Evolutionary conservation across 495 filamentous ascomycete genomes (phyloP).

Genomic region (Aspergillus panamensis): DNA sequence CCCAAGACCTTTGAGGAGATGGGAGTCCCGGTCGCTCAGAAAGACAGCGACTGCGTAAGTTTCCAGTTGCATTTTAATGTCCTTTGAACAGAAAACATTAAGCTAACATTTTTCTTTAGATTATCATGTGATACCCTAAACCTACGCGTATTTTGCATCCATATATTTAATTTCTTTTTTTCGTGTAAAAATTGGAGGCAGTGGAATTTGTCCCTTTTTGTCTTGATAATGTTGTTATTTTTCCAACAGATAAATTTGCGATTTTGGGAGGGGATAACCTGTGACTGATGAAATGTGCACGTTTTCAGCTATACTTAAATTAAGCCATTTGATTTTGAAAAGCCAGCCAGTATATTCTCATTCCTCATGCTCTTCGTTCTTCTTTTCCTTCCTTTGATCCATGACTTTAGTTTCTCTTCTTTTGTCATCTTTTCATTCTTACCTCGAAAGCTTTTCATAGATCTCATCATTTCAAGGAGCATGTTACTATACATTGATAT

Average conservation of each 20-base stretch:
- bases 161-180: conserved; percentile 14
- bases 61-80: not conserved
- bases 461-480: not conserved
- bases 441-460: not conserved
- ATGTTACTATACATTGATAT: not conserved
- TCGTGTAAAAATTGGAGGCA: conserved; percentile 9
- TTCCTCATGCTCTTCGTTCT: conserved; percentile 6
- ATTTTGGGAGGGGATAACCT: conserved; percentile 4
- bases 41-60: conserved; percentile 88
- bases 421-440: not conserved
- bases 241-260: not conserved
- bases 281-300: not conserved
- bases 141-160: conserved; percentile 12
- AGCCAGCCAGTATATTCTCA: conserved; percentile 7
- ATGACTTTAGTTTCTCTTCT: conserved; percentile 14
- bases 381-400: conserved; percentile 5
- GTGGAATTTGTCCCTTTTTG: not conserved
- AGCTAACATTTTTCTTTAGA: conserved; percentile 40
- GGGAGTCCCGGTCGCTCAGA: conserved; percentile 79
- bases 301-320: not conserved
- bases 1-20: conserved; percentile 98
- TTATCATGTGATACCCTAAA: conserved; percentile 59
- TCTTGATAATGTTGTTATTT: not conserved
- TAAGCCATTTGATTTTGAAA: not conserved
- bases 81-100: not conserved